Conservation (phyloP, 2,329 filamentous ascomycete genomes). For the Colletotrichum simmondsii region DNA sequence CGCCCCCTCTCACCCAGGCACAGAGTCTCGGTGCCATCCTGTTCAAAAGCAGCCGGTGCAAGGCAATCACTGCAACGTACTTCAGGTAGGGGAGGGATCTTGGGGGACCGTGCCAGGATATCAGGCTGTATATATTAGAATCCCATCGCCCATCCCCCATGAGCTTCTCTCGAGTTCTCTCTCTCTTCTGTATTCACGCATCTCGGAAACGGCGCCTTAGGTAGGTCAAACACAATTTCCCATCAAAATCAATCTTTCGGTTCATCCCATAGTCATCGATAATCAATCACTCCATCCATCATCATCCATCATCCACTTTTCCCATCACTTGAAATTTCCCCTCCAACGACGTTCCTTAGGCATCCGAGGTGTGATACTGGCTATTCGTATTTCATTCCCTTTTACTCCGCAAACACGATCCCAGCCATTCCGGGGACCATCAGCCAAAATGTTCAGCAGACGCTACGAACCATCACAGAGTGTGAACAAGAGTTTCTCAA, state of each 20-base stretch:
- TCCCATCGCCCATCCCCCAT: constrained; percentile 27
- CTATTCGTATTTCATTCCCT: not conserved
- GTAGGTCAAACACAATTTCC: constrained; percentile 41
- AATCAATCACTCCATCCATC: not conserved
- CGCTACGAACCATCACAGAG: constrained; percentile 53
- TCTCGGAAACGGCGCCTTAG: constrained; percentile 41
- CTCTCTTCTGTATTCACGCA: constrained; percentile 14
- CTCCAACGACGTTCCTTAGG: not conserved
- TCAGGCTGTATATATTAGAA: constrained; percentile 31
- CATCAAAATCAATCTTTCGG: constrained; percentile 2
- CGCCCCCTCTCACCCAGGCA: not conserved
- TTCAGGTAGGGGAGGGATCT: not conserved
- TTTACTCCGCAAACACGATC: not conserved
- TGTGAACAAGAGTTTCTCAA: constrained; percentile 62
- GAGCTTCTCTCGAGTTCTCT: constrained; percentile 28
- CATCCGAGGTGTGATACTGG: not conserved
- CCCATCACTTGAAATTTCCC: not conserved
- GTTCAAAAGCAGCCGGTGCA: constrained; percentile 12
- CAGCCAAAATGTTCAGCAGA: constrained; percentile 59
- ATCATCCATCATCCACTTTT: not conserved
- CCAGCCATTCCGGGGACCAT: not conserved
- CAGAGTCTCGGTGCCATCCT: constrained; percentile 10
- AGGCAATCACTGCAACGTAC: constrained; percentile 24
- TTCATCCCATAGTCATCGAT: not conserved
- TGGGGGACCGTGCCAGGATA: constrained; percentile 29